These are phyloP conservation scores for Apiospora rasikravindrae DNA, from an alignment of 2,329 filamentous ascomycete genomes.

Conservation along the genomic window DNA sequence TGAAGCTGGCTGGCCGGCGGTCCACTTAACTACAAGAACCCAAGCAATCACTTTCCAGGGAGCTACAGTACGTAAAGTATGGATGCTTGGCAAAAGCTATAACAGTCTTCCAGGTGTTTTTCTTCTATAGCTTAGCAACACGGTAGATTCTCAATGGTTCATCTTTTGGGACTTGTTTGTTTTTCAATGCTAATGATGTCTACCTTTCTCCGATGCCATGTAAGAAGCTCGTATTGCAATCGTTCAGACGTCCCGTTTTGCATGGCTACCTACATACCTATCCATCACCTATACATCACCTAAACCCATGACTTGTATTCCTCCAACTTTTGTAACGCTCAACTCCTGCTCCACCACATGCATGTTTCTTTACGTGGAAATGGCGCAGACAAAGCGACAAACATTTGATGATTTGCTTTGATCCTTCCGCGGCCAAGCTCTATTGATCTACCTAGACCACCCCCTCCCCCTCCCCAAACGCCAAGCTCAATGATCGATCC, in stretches of 20 bases:
- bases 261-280: neutral
- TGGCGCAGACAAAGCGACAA: neutral
- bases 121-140: neutral
- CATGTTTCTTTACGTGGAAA: neutral
- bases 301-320: neutral
- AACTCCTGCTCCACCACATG: neutral
- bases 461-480: neutral
- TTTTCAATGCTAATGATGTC: neutral
- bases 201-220: neutral
- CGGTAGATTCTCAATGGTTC: neutral
- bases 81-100: no score
- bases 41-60: neutral
- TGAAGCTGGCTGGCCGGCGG: neutral
- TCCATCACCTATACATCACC: no score
- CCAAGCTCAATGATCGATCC: neutral
- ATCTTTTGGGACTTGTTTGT: neutral
- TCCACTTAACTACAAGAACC: neutral
- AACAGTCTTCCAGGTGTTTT: neutral
- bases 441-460: slow-evolving; percentile 11
- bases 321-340: neutral
- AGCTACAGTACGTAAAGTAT: neutral
- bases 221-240: neutral
- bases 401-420: neutral
- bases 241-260: neutral
- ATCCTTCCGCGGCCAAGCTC: neutral